These are phyloP conservation scores for Alternaria viburni DNA, from an alignment of 2,329 filamentous ascomycete species.

Conservation along the genomic window DNA sequence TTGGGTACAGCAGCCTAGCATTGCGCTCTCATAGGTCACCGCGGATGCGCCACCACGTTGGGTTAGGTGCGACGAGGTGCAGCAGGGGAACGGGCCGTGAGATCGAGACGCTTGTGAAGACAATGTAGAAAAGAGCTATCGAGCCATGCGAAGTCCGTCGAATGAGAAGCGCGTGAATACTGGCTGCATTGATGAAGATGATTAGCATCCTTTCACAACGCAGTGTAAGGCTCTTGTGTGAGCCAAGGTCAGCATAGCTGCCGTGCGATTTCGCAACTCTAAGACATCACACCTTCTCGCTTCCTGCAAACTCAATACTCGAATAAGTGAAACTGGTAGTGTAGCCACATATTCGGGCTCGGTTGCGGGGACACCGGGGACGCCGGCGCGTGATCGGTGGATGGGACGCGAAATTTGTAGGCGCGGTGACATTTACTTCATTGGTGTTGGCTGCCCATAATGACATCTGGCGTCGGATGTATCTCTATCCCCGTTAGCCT, in stretches of 20 bases:
- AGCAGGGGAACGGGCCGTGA: neutral
- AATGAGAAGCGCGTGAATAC: neutral
- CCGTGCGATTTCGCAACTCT: neutral
- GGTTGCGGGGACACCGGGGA: neutral
- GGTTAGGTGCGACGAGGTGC: conserved; percentile 18
- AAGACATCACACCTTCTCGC: conserved; percentile 3
- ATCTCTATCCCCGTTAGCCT: neutral
- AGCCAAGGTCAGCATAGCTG: neutral
- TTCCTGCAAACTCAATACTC: neutral
- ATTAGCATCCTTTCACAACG: neutral
- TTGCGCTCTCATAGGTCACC: conserved; percentile 11
- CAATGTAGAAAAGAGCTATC: neutral
- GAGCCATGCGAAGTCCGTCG: neutral
- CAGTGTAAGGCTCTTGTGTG: neutral
- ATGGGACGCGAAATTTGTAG: neutral
- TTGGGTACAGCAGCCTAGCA: conserved; percentile 11
- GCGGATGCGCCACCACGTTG: conserved; percentile 19
- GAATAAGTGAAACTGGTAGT: too few species aligned
- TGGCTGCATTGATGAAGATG: neutral
- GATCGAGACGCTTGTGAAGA: neutral
- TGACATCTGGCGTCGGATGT: neutral
- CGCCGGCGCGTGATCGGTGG: neutral
- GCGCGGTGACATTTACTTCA: neutral
- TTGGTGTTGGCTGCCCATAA: neutral
- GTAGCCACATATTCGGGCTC: neutral